phyloP scores from a whole-genome alignment of 371 early-diverging fungal species.

The Dinochytrium kinnereticum region DNA sequence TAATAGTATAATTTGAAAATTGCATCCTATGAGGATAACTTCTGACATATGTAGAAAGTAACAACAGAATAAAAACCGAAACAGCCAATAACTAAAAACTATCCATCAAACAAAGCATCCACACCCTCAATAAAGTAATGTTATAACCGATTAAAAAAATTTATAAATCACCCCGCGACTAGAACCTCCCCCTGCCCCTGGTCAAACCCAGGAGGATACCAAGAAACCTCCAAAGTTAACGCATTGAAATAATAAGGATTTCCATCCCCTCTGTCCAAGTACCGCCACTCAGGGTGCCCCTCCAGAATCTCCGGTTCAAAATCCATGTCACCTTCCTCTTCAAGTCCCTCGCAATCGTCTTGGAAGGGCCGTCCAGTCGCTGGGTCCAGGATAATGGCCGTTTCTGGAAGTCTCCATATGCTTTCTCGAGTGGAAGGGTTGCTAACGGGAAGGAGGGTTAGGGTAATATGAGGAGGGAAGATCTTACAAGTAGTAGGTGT shows the following conservation, averaged over 20 bases:
- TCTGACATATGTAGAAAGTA: no score
- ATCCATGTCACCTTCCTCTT: slow-evolving; percentile 11
- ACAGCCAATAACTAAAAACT: no score
- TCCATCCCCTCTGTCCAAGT: slow-evolving; percentile 44
- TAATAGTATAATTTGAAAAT: no score
- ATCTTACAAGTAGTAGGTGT: slow-evolving; percentile 50
- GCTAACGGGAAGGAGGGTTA: slow-evolving; percentile 26
- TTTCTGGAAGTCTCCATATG: slow-evolving; percentile 50
- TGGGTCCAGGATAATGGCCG: slow-evolving; percentile 37
- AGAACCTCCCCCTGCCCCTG: neutral
- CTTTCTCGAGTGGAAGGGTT: slow-evolving; percentile 40
- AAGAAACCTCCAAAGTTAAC: slow-evolving; percentile 44
- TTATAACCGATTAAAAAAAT: no score
- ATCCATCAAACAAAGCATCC: no score
- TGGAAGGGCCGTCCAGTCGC: slow-evolving; percentile 24
- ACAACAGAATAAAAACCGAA: no score
- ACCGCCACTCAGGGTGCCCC: slow-evolving; percentile 50
- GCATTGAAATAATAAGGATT: slow-evolving; percentile 48
- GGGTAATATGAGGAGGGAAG: no score
- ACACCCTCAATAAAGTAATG: no score
- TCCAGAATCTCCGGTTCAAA: slow-evolving; percentile 27
- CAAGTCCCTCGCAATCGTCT: slow-evolving; percentile 9
- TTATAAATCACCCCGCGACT: neutral
- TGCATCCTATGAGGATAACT: no score
- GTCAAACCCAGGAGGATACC: slow-evolving; percentile 37